Percentiles rank a stretch among this genome's conserved stretches.
These are phyloP conservation scores for Sphagnum magellanicum DNA, from an alignment of 228 moss, liverwort and hornwort genomes.

Conservation along the genomic window DNA sequence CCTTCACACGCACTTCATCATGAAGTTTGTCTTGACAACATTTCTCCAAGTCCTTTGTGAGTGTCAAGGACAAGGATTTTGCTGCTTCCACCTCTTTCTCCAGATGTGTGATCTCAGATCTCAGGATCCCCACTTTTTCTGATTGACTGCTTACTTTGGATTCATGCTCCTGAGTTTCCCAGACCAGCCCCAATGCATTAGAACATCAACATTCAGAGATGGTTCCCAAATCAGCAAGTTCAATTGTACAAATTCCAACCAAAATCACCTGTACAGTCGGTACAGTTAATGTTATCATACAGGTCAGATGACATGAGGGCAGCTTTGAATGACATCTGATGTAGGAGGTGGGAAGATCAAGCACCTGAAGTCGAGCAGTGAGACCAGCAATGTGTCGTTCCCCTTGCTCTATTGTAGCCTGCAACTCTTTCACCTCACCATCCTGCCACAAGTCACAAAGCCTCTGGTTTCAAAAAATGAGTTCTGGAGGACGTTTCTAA, in stretches of 20 bases:
- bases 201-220: too few species aligned
- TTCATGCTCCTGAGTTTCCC: constrained; percentile 33
- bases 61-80: constrained; percentile 14
- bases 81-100: constrained; percentile 19
- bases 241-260: too few species aligned
- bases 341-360: too few species aligned
- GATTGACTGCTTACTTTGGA: constrained; percentile 24
- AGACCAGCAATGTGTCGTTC: constrained; percentile 31
- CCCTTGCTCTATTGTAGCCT: constrained; percentile 30
- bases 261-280: too few species aligned
- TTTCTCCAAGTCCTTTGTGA: constrained; percentile 41
- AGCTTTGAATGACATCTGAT: too few species aligned
- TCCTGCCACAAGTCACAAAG: constrained; percentile 13
- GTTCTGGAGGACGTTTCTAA: too few species aligned
- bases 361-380: constrained; percentile 34
- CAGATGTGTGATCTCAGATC: constrained; percentile 23
- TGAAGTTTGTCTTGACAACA: constrained; percentile 19
- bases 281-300: too few species aligned
- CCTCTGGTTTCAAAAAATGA: too few species aligned
- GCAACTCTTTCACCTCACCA: constrained; percentile 27
- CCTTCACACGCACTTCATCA: constrained; percentile 23
- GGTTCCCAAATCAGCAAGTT: too few species aligned
- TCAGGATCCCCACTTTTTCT: constrained; percentile 34
- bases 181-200: neutral
- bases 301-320: too few species aligned